A percentile compares a stretch with the other conserved stretches of the same genome.
phyloP scores from a whole-genome alignment of 1,284 basidiomycete species.

The Ustilago hordei region DNA sequence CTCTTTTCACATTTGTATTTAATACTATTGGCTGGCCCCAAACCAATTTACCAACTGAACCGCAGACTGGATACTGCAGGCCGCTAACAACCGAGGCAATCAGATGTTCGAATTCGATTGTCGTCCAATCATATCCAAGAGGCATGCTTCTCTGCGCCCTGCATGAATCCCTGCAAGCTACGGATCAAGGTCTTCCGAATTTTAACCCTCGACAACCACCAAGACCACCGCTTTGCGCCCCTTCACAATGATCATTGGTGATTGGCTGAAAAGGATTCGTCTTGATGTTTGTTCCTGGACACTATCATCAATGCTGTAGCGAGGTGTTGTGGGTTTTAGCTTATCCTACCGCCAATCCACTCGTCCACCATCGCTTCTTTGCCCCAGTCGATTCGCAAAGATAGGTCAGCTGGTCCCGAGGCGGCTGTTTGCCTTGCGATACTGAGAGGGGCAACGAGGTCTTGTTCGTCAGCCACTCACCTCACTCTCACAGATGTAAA shows the following conservation, averaged over 20 bases:
- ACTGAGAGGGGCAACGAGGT: too few species aligned
- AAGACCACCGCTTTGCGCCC: neutral
- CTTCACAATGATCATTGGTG: conserved; percentile 1
- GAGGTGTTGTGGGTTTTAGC: neutral
- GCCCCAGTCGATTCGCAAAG: neutral
- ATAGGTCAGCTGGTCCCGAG: neutral
- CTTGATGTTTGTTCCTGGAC: neutral
- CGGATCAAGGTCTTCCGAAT: conserved; percentile 16
- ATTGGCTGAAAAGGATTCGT: too few species aligned
- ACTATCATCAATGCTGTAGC: neutral
- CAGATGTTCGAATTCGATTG: neutral
- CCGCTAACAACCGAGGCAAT: conserved; percentile 9
- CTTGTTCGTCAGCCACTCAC: too few species aligned
- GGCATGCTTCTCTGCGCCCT: neutral
- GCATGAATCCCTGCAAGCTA: conserved; percentile 12
- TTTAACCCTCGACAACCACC: neutral
- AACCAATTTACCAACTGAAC: conserved; percentile 1
- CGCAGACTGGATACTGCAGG: neutral
- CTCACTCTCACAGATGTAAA: neutral
- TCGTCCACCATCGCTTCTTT: neutral
- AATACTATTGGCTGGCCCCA: neutral
- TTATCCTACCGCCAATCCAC: neutral
- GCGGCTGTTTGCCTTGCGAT: neutral
- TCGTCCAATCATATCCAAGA: conserved; percentile 3
- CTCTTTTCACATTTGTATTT: neutral